Conservation (phyloP, 441 rosid genomes). For the Croton laevigatus region DNA sequence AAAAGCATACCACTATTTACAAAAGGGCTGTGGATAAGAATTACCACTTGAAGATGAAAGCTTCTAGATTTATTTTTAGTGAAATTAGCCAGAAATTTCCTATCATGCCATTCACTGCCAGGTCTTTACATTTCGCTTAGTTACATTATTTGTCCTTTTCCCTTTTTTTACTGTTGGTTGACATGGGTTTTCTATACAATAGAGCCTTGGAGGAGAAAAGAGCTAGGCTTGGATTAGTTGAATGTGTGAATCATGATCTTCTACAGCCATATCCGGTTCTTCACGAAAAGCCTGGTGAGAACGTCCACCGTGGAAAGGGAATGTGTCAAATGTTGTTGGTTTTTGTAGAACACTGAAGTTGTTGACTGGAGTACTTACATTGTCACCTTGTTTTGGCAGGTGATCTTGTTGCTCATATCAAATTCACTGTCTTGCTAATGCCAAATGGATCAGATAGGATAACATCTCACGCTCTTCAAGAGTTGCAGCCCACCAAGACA, state of each 20-base stretch:
- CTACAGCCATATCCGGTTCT: constrained; percentile 93
- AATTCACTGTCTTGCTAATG: constrained; percentile 88
- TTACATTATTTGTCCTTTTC: neutral
- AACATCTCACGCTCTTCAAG: constrained; percentile 77
- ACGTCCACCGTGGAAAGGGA: no score
- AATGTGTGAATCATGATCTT: constrained; percentile 90
- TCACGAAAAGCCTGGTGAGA: constrained; percentile 84
- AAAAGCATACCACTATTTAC: constrained; percentile 85
- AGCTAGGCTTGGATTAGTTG: constrained; percentile 86
- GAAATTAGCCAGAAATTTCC: constrained; percentile 80
- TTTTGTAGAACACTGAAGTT: neutral
- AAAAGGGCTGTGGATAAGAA: constrained; percentile 82
- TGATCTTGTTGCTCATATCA: constrained; percentile 81
- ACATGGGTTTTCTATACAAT: neutral
- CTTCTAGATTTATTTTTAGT: constrained; percentile 89
- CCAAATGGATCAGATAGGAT: constrained; percentile 92
- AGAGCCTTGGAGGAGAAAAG: constrained; percentile 95
- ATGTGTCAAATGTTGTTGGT: neutral
- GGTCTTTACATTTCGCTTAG: constrained; percentile 35
- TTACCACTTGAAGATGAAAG: constrained; percentile 93
- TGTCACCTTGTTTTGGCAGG: constrained; percentile 35
- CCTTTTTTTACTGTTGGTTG: neutral
- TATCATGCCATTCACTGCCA: constrained; percentile 79
- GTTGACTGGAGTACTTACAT: neutral
- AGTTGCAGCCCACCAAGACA: constrained; percentile 67